Conservation (phyloP, 331 rosid genomes). For the Quercus tomentella region DNA sequence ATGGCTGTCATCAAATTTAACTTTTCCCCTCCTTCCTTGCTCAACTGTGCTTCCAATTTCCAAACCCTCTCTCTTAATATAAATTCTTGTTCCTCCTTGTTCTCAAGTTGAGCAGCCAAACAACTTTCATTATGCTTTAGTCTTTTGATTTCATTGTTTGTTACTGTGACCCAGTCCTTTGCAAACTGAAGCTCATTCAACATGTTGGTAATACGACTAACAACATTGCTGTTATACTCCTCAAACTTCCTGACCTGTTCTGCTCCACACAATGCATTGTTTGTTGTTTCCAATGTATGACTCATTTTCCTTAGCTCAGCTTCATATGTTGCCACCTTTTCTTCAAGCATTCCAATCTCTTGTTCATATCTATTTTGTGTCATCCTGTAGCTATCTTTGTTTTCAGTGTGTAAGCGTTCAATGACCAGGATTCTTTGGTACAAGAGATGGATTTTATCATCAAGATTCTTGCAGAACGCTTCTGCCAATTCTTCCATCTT, state of each 20-base stretch:
- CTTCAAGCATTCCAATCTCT: constrained; percentile 31
- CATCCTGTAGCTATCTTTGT: constrained; percentile 37
- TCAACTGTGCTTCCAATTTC: constrained; percentile 51
- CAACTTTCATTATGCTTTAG: constrained; percentile 22
- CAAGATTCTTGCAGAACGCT: constrained; percentile 37
- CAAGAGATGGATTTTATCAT: constrained; percentile 47
- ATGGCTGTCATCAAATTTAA: constrained; percentile 39
- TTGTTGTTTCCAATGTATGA: neutral
- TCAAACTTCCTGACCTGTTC: constrained; percentile 31
- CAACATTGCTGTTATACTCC: constrained; percentile 22
- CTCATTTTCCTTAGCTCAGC: constrained; percentile 15
- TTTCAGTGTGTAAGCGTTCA: constrained; percentile 57
- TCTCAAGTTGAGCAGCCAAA: constrained; percentile 21
- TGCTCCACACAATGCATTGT: constrained; percentile 10
- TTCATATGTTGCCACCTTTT: constrained; percentile 32
- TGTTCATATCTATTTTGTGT: constrained; percentile 31
- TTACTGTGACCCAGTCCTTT: constrained; percentile 33
- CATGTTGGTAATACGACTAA: constrained; percentile 27
- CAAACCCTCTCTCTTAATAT: constrained; percentile 50
- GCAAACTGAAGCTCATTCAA: constrained; percentile 34
- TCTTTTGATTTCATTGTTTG: constrained; percentile 27
- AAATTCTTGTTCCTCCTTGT: constrained; percentile 44
- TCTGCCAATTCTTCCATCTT: constrained; percentile 60
- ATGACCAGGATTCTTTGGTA: constrained; percentile 57
- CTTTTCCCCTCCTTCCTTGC: constrained; percentile 62